These are phyloP conservation scores for Paecilomyces variotii DNA, from an alignment of 2,329 filamentous ascomycete genomes.

Conservation along the genomic window DNA sequence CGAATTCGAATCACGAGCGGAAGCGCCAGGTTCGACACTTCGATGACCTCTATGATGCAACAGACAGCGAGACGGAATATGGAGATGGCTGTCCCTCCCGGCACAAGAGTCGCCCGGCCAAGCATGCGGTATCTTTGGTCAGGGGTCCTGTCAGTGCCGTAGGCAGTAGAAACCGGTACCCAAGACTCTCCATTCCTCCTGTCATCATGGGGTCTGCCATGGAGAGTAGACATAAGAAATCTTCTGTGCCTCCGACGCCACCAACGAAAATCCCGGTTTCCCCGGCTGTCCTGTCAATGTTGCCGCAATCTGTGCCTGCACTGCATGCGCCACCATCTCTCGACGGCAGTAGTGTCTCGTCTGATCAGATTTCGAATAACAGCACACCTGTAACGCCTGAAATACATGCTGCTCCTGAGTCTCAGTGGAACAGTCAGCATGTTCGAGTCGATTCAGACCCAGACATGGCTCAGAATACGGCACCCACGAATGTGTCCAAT, in stretches of 20 bases:
- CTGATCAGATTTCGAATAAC: slow-evolving; percentile 74
- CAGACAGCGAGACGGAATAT: slow-evolving; percentile 62
- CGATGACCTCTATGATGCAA: slow-evolving; percentile 80
- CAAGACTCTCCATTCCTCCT: slow-evolving; percentile 52
- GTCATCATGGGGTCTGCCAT: slow-evolving; percentile 50
- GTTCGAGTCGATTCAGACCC: slow-evolving; percentile 27
- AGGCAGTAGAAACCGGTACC: slow-evolving; percentile 43
- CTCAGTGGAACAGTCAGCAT: slow-evolving; percentile 50
- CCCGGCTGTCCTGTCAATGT: slow-evolving; percentile 63
- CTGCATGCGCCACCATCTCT: slow-evolving; percentile 78
- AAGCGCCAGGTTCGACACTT: slow-evolving; percentile 58
- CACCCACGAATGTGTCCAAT: slow-evolving; percentile 14
- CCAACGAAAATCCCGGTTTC: slow-evolving; percentile 61
- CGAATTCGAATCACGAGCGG: slow-evolving; percentile 50
- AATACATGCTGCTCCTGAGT: slow-evolving; percentile 49
- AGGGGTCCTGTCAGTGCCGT: slow-evolving; percentile 28
- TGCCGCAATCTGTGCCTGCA: slow-evolving; percentile 63
- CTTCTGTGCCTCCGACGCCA: slow-evolving; percentile 41
- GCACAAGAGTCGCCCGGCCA: slow-evolving; percentile 43
- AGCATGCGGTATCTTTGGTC: slow-evolving; percentile 36
- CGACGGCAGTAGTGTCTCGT: slow-evolving; percentile 81
- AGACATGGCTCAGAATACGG: slow-evolving; percentile 19
- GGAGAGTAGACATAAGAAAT: slow-evolving; percentile 44
- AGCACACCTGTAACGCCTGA: slow-evolving; percentile 82
- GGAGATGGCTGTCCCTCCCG: slow-evolving; percentile 38